These are phyloP conservation scores for Lathyrus oleraceus DNA, from an alignment of 306 rosid species.

Conservation along the genomic window DNA sequence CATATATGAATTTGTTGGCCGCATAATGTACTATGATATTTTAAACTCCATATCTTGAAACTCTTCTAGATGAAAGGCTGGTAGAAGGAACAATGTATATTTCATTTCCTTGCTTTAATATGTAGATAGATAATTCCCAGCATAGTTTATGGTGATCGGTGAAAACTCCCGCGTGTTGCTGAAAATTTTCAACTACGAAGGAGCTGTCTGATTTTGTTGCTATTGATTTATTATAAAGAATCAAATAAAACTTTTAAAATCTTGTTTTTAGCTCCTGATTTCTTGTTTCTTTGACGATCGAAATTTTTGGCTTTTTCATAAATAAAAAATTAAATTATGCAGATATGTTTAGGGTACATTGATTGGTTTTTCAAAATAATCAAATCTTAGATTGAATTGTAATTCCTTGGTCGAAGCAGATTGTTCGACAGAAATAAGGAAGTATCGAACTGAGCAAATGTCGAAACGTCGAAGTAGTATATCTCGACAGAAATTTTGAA, in stretches of 20 bases:
- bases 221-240: neutral
- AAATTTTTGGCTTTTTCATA: neutral
- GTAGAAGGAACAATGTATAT: constrained; percentile 12
- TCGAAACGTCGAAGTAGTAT: too few relatives aligned
- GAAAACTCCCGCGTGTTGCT: constrained; percentile 17
- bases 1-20: constrained; percentile 12
- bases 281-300: neutral
- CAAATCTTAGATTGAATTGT: too few relatives aligned
- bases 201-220: constrained; percentile 12
- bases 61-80: constrained; percentile 19
- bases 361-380: too few relatives aligned
- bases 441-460: too few relatives aligned
- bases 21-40: constrained; percentile 26
- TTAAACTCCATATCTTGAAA: constrained; percentile 17
- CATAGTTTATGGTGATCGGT: constrained; percentile 11
- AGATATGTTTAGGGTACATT: neutral
- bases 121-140: constrained; percentile 14
- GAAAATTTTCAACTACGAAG: constrained; percentile 16
- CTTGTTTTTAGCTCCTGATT: neutral
- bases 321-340: neutral
- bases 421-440: too few relatives aligned
- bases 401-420: too few relatives aligned
- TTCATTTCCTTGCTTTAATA: constrained; percentile 12
- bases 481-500: too few relatives aligned
- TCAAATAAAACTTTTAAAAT: neutral